Evolutionary conservation across 139 green algal species (phyloP), one percentile per base, ranked within the genome.

Genomic region (Picochlorum sp.): DNA sequence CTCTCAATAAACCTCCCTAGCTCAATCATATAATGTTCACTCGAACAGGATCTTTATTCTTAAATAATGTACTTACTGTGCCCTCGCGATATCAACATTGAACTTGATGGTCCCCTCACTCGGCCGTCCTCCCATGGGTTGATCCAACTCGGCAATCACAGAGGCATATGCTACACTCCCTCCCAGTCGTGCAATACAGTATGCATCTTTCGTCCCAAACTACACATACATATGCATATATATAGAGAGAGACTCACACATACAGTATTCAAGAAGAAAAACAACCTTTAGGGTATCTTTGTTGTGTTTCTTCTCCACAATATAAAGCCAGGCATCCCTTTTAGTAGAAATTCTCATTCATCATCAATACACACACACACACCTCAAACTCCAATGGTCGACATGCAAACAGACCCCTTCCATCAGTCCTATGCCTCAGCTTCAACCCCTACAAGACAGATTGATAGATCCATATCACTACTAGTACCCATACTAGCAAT

Each of bases 61-160:
- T 15, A 18, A 15, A 11, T 3, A 54, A 20, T 54, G 47, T 21
- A 24, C 54, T 54, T 26, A 54, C 24, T 70, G 91, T 89, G 6
- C 65, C 70, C 18, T 80, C 73, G 14, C 77, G 81, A 6, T 86
- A 88, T 84, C 85, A 10, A 90, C 85, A 21, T 88, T 82, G 71
- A 97, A 90, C 2, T 70, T 69, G n/a, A 93, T 58, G 4, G 68
- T 75, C 50, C 89, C 90, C 68, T 96, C 83, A 64, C 71, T 85
- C 41, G 75, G 78, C 32, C 83, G 70, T 69, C 90, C 89, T 11
- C 73, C 74, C 58, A 71, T 95, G 21, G 89, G 88, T 6, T 72
- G 49, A 10, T 83, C 79, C 47, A 96, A 69, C 21, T 66, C 57
- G 16, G 79, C 90, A 1, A 63, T 72, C 0, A 94, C 75, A 20